These are phyloP conservation scores for Acer yangbiense DNA, from an alignment of 345 rosid genomes.

Conservation along the genomic window DNA sequence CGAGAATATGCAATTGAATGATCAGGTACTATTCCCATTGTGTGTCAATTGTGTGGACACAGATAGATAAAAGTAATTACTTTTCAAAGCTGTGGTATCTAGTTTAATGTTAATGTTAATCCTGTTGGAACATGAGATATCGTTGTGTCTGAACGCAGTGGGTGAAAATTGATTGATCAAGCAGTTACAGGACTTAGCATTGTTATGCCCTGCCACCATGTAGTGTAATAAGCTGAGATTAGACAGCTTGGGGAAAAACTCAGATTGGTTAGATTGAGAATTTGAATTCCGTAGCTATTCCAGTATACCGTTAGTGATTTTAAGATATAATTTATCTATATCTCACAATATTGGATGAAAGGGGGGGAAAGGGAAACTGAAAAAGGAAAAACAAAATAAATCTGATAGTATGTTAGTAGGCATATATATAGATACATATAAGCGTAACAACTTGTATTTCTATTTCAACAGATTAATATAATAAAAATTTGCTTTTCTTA, in stretches of 20 bases:
- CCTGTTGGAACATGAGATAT: not conserved
- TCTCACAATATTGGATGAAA: not conserved
- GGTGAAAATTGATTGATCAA: not conserved
- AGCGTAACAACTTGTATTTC: too few species aligned
- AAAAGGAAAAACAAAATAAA: too few species aligned
- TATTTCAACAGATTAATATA: too few species aligned
- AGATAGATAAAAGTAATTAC: not conserved
- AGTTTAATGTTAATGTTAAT: not conserved
- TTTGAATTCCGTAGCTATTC: not conserved
- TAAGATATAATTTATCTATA: not conserved
- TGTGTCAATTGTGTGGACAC: not conserved
- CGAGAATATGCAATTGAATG: conserved; percentile 74
- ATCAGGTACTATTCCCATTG: conserved; percentile 40
- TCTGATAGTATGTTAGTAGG: too few species aligned
- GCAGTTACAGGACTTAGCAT: not conserved
- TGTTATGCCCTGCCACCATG: not conserved
- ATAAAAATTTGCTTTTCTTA: not conserved
- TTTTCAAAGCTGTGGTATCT: not conserved
- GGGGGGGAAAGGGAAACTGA: not conserved
- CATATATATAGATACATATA: too few species aligned
- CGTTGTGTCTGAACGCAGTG: not conserved
- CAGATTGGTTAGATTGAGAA: not conserved
- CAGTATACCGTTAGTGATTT: too few species aligned
- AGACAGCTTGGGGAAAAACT: not conserved
- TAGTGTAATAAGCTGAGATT: not conserved